phyloP scores from a whole-genome alignment of 306 rosid species.

The Inga laurina region DNA sequence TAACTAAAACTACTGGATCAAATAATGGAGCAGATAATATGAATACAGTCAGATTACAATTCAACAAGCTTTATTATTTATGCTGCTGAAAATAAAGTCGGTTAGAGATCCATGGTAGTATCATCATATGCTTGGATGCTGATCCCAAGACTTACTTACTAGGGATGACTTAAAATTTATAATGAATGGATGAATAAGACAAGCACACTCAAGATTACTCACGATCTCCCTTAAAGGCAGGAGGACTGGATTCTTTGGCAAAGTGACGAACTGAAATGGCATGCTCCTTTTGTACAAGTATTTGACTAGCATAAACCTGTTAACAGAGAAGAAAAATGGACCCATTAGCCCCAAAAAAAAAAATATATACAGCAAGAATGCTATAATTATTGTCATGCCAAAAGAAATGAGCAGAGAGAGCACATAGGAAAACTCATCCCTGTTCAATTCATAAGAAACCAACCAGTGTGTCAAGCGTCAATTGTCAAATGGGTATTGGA shows the following conservation, averaged over 20 bases:
- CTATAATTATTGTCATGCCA: neutral
- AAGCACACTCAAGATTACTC: slow-evolving; percentile 38
- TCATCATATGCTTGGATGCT: neutral
- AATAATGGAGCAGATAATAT: neutral
- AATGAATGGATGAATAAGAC: slow-evolving; percentile 8
- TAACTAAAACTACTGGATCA: slow-evolving; percentile 11
- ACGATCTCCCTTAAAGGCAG: slow-evolving; percentile 89
- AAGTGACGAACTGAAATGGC: slow-evolving; percentile 74
- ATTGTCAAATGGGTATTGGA: neutral
- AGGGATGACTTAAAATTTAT: neutral
- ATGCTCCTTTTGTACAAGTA: slow-evolving; percentile 61
- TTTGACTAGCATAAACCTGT: slow-evolving; percentile 67
- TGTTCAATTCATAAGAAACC: neutral
- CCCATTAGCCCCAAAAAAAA: neutral
- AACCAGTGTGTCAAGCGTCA: neutral
- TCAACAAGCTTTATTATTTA: neutral
- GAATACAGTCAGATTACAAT: neutral
- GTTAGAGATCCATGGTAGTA: neutral
- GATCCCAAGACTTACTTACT: neutral
- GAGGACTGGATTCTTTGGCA: slow-evolving; percentile 70
- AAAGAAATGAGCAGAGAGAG: neutral
- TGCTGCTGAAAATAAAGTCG: neutral
- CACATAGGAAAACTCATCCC: neutral
- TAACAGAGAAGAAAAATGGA: slow-evolving; percentile 4
- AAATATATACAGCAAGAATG: neutral